Evolutionary conservation across 768 basidiomycete species (phyloP), one percentile per base, ranked within the genome.

Genomic region (Serendipita vermifera): DNA sequence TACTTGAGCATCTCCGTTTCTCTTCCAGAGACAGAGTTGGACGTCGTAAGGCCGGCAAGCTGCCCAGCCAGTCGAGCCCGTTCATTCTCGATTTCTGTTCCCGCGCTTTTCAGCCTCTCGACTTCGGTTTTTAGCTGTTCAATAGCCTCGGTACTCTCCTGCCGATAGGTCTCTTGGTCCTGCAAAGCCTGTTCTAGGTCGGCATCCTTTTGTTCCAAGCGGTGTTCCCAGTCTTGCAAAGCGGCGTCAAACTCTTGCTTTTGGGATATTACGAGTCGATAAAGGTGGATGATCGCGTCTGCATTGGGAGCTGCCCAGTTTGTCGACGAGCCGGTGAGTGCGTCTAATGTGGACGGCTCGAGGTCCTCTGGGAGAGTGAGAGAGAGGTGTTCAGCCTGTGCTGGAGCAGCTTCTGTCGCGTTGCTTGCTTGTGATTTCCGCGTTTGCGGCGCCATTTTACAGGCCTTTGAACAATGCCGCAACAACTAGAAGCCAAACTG

Each of bases 101-200:
- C 79, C 67, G 88, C 83, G 36, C 72, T 68, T 68, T 79, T 83
- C 35, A 77, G 66, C 55, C 73, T 65, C 22, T 65, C 67, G 1
- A 88, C 66, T 63, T 90, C 82, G 26, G 72, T 72, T 59, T 80
- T 78, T 3, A 76, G 66, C 40, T 63, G 59, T 55, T 82, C 78
- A 29, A 81, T 59, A 1, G 77, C 68, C 0, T 62, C 64, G 62
- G 85, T 83, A 9, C 81, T 63, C 31, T 85, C 81, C 53, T 75
- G 76, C 1, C 77, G 68, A 46, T 74, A 68, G 1, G 72, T 77
- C 64, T 91, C 86, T 54, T 76, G 78, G 65, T 91, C 87, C 62
- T 88, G 84, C 33, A 88, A 66, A 4, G 85, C 81, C 68, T 90
- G 87, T 66, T 91, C 88, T 33, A 90, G 71, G 66, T 92, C 88